A percentile compares a stretch with the other conserved stretches of the same genome.
Conservation (phyloP, 129 eudicot species). For the Pseudognaphalium luteoalbum region DNA sequence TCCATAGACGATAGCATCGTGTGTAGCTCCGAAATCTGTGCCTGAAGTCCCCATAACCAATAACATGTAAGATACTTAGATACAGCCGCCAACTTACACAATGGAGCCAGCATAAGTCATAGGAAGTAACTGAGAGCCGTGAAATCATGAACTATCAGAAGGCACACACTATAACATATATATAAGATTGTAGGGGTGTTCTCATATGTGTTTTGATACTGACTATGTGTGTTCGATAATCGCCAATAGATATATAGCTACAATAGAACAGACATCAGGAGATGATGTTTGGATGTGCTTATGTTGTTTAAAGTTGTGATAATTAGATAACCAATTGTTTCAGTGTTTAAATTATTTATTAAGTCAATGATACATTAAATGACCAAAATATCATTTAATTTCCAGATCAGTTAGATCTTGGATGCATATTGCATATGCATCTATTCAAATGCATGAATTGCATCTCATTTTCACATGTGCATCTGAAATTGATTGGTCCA, state of each 20-base stretch:
- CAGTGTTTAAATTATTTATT: neutral
- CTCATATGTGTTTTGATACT: neutral
- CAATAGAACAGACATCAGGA: neutral
- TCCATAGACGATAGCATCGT: conserved; percentile 69
- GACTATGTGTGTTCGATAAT: neutral
- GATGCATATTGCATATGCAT: neutral
- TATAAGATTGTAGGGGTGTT: neutral
- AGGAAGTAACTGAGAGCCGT: neutral
- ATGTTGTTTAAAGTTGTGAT: too few relatives aligned
- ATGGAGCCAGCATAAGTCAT: conserved; percentile 2
- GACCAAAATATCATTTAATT: too few relatives aligned
- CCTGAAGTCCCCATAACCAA: conserved; percentile 49
- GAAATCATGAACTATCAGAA: conserved; percentile 17
- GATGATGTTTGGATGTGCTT: neutral
- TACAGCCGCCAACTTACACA: conserved; percentile 15
- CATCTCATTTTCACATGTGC: neutral
- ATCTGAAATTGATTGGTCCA: neutral
- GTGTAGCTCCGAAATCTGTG: conserved; percentile 81
- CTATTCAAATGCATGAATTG: neutral
- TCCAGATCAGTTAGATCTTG: neutral
- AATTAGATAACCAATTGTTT: neutral
- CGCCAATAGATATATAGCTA: neutral
- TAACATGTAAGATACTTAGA: neutral
- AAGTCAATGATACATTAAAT: too few relatives aligned
- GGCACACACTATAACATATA: neutral